These are phyloP conservation scores for Globisporangium mamillatum DNA, from an alignment of 352 stramenopile genomes.

Conservation along the genomic window DNA sequence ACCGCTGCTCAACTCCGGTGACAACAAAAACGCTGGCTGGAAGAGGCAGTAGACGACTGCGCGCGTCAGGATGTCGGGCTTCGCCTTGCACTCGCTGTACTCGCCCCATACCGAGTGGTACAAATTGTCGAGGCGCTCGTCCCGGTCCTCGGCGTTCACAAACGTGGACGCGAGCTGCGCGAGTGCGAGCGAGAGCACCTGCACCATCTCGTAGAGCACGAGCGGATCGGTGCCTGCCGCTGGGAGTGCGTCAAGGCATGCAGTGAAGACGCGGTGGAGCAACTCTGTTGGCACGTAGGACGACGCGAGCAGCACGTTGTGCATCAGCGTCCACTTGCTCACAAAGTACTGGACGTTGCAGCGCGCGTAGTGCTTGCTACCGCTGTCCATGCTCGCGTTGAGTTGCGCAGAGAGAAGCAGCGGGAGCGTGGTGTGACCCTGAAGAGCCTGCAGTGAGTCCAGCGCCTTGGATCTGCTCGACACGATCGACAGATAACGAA, in stretches of 20 bases:
- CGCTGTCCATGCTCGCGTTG: slow-evolving; percentile 20
- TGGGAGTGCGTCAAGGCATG: slow-evolving; percentile 47
- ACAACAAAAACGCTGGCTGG: slow-evolving; percentile 61
- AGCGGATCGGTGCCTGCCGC: slow-evolving; percentile 52
- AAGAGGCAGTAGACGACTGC: slow-evolving; percentile 69
- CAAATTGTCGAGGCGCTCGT: slow-evolving; percentile 33
- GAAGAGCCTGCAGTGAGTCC: slow-evolving; percentile 35
- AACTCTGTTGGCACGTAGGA: slow-evolving; percentile 46
- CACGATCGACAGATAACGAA: slow-evolving; percentile 35
- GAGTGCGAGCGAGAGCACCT: slow-evolving; percentile 55
- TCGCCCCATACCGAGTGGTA: slow-evolving; percentile 63
- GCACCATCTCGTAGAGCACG: slow-evolving; percentile 64
- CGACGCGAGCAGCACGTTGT: slow-evolving; percentile 43
- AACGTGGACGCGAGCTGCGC: slow-evolving; percentile 41
- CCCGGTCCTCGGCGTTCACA: slow-evolving; percentile 18
- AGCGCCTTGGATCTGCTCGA: slow-evolving; percentile 25
- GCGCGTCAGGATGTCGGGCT: slow-evolving; percentile 62
- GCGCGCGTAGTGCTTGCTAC: slow-evolving; percentile 22
- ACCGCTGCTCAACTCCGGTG: slow-evolving; percentile 15
- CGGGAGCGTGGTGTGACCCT: slow-evolving; percentile 31
- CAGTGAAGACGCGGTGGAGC: slow-evolving; percentile 34
- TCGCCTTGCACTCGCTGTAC: slow-evolving; percentile 68
- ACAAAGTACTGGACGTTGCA: slow-evolving; percentile 38
- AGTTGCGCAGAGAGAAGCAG: slow-evolving; percentile 29
- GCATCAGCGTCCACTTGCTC: slow-evolving; percentile 57